Percentiles rank a stretch among this genome's conserved stretches.
Conservation (phyloP, 1,139 yeast genomes). For the Meyerozyma elateridarum region DNA sequence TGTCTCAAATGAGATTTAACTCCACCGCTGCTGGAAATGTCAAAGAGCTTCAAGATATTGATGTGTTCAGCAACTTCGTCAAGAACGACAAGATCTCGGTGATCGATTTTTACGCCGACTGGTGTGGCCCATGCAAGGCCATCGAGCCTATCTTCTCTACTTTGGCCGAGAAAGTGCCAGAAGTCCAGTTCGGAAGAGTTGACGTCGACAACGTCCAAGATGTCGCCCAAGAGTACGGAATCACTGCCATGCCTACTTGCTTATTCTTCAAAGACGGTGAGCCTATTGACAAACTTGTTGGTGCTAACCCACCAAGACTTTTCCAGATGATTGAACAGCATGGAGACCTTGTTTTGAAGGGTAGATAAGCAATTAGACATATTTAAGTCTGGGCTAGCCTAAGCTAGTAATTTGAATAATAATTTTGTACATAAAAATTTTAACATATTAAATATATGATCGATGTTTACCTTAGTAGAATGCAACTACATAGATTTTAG, state of each 20-base stretch:
- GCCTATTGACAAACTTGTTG: constrained; percentile 25
- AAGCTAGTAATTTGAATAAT: no score
- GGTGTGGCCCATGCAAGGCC: constrained; percentile 48
- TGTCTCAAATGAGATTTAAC: no score
- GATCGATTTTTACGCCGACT: constrained; percentile 41
- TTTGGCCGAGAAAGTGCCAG: constrained; percentile 34
- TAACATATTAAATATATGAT: no score
- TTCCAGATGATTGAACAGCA: constrained; percentile 21
- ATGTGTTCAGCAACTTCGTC: constrained; percentile 19
- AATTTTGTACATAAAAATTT: no score
- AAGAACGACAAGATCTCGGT: constrained; percentile 28
- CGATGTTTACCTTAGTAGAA: no score
- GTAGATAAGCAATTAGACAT: neutral
- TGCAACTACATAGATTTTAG: no score
- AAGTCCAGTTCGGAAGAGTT: constrained; percentile 35
- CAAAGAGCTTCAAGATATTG: constrained; percentile 3
- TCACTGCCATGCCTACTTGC: constrained; percentile 35
- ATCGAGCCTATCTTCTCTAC: constrained; percentile 35
- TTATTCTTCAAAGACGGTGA: constrained; percentile 27
- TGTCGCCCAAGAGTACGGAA: constrained; percentile 26
- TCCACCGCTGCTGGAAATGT: neutral
- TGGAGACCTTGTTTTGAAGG: constrained; percentile 17
- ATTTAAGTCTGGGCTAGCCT: no score
- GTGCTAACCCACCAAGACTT: constrained; percentile 30
- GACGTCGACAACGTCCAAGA: constrained; percentile 31